These are phyloP conservation scores for Pseudogymnoascus sp. DNA, from an alignment of 2,329 filamentous ascomycete genomes.

Conservation along the genomic window DNA sequence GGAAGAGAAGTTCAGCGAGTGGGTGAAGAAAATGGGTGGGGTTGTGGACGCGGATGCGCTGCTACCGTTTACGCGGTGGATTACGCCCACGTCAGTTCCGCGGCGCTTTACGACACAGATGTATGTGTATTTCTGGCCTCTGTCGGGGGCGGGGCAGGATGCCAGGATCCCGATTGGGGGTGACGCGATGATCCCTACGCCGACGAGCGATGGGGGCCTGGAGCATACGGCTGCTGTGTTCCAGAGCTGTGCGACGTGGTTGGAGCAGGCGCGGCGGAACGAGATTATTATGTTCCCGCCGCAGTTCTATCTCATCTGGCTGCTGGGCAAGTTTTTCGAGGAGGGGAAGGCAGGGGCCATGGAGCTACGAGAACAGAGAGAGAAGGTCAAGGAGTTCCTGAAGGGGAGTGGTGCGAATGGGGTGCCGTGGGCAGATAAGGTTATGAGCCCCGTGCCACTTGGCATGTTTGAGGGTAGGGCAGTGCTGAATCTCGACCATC, in stretches of 20 bases:
- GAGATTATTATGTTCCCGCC: conserved; percentile 84
- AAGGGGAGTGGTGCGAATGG: conserved; percentile 34
- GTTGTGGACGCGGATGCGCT: conserved; percentile 58
- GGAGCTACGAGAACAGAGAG: conserved; percentile 41
- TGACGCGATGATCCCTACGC: conserved; percentile 32
- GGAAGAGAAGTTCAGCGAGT: conserved; percentile 57
- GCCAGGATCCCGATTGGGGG: conserved; percentile 14
- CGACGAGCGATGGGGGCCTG: conserved; percentile 60
- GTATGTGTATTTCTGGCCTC: conserved; percentile 86
- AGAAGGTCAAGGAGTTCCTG: conserved; percentile 47
- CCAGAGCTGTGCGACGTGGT: conserved; percentile 61
- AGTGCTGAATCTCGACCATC: conserved; percentile 50
- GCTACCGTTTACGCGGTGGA: conserved; percentile 82
- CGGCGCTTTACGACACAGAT: conserved; percentile 91
- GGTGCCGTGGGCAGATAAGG: conserved; percentile 47
- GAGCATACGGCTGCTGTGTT: conserved; percentile 71
- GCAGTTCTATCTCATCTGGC: conserved; percentile 65
- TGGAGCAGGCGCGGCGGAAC: conserved; percentile 52
- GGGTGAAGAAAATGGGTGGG: conserved; percentile 49
- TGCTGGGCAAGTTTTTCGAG: conserved; percentile 29
- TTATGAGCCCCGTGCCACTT: conserved; percentile 46
- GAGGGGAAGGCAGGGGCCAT: conserved; percentile 19
- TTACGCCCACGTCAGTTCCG: conserved; percentile 66
- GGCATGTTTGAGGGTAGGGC: conserved; percentile 41
- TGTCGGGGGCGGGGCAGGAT: conserved; percentile 27